Base-by-base conservation (phyloP, 2,329 filamentous ascomycete genomes). In the Didymosphaeria variabile region DNA sequence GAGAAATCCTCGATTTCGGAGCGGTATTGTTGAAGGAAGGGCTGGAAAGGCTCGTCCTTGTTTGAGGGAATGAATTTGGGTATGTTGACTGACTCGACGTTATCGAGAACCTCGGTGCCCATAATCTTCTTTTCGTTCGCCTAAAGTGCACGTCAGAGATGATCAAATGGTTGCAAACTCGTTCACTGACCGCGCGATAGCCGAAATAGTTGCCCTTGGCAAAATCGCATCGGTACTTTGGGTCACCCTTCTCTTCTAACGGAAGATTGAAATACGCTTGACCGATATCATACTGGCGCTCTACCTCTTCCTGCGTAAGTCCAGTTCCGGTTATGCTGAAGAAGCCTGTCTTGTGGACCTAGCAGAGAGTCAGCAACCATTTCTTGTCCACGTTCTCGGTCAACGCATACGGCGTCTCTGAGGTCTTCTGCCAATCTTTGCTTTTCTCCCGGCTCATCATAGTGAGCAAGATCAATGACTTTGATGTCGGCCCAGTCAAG, bases 391-490 rank as follows among this genome's bases (percentile, higher is more conserved):
- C 17, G 7, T 40, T 9, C 44, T 13, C 34, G 15, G 46, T 55
- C 60, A 23, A 61, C 42, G 13, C 34, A 53, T 53, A 86, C 83
- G 2, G 86, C 86, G 52, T 87, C 83, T 29, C 83, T 80, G 0
- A 89, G 77, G 60, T 87, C 83, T 44, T 81, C 79, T 1, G 85
- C 84, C 0, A 88, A 77, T 38, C 77, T 79, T 54, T 86, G 74
- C 66, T 86, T 87, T 3, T 85, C 85, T 2, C 81, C 83, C 0
- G 85, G 84, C 19, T 82, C 74, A 32, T 87, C 83, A 64, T 86
- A 88, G 17, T 79, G 79, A 17, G 81, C 81, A 0, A 88, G 78
- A 63, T 74, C 70, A 55, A 76, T 70, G 47, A 71, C 62, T 51
- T 72, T 70, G 59, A 77, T 71, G 10, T 74, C 72, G 19, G 69